phyloP scores from a whole-genome alignment of 1,284 basidiomycete species.

The Cutaneotrichosporon sp. region DNA sequence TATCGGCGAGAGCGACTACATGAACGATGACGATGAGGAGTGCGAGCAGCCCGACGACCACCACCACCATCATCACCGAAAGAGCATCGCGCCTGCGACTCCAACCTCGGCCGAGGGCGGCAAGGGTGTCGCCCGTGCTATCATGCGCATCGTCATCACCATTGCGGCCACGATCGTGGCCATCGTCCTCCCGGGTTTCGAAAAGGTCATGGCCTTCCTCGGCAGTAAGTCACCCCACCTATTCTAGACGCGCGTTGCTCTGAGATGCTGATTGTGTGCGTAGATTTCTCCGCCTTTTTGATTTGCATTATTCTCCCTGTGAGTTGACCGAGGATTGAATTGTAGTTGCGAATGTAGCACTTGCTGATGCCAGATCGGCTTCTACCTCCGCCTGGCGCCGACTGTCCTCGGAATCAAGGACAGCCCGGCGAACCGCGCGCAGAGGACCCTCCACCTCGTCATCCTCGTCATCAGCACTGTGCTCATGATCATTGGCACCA shows the following conservation, averaged over 20 bases:
- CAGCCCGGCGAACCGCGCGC: conserved; percentile 61
- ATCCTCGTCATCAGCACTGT: conserved; percentile 60
- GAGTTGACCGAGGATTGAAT: conserved; percentile 23
- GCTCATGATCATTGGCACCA: conserved; percentile 79
- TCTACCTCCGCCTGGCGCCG: conserved; percentile 45
- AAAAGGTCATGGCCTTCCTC: conserved; percentile 83
- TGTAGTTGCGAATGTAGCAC: neutral
- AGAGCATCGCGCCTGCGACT: neutral
- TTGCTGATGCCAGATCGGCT: conserved; percentile 35
- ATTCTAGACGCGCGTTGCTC: no score
- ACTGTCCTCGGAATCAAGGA: conserved; percentile 19
- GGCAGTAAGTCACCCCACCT: conserved; percentile 58
- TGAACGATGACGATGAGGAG: conserved; percentile 3
- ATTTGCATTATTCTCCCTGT: conserved; percentile 79
- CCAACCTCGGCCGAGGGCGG: conserved; percentile 11
- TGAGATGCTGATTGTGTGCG: neutral
- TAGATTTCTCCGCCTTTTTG: conserved; percentile 71
- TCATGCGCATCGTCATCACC: conserved; percentile 43
- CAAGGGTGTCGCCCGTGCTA: conserved; percentile 33
- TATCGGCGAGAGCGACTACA: conserved; percentile 19
- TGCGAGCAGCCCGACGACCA: neutral
- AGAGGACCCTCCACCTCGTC: conserved; percentile 58
- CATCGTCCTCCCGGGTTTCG: conserved; percentile 52
- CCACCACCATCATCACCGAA: neutral
- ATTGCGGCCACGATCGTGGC: conserved; percentile 37